These are phyloP conservation scores for Colletotrichum sp. DNA, from an alignment of 2,329 filamentous ascomycete genomes.

Conservation along the genomic window DNA sequence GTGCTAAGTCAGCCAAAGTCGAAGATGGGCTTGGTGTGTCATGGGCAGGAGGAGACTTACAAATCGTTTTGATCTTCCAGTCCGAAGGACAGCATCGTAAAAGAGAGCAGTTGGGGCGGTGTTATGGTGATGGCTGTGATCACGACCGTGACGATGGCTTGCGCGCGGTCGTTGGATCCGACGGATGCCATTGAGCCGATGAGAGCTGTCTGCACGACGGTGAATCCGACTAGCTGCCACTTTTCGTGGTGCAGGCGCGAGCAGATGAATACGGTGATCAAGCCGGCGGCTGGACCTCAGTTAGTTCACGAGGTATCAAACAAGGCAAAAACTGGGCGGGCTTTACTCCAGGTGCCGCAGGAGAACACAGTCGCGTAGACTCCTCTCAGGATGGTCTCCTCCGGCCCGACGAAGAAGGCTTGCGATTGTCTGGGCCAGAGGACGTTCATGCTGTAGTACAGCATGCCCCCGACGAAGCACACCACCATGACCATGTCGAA, in stretches of 20 bases:
- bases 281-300: not conserved
- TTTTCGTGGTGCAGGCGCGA: slow-evolving; percentile 36
- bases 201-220: slow-evolving; percentile 35
- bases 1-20: slow-evolving; percentile 15
- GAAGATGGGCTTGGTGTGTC: not conserved
- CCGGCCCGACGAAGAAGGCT: slow-evolving; percentile 26
- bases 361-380: slow-evolving; percentile 32
- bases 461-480: slow-evolving; percentile 34
- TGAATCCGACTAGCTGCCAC: slow-evolving; percentile 39
- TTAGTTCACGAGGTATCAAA: not conserved
- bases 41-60: not conserved
- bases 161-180: slow-evolving; percentile 32
- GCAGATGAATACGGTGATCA: slow-evolving; percentile 2
- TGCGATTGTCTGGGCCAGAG: slow-evolving; percentile 33
- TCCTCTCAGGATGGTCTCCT: slow-evolving; percentile 27
- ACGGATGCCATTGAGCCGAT: slow-evolving; percentile 39
- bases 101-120: slow-evolving; percentile 35
- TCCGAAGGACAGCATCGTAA: slow-evolving; percentile 38
- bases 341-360: slow-evolving; percentile 30
- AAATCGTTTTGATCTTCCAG: slow-evolving; percentile 30
- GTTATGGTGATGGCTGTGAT: slow-evolving; percentile 33
- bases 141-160: slow-evolving; percentile 38
- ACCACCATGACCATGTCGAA: slow-evolving; percentile 34
- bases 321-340: not conserved
- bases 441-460: slow-evolving; percentile 35